Percentiles rank a stretch among this genome's conserved stretches.
These are phyloP conservation scores for Simplicillium sp. DNA, from an alignment of 2,329 filamentous ascomycete genomes.

Conservation along the genomic window DNA sequence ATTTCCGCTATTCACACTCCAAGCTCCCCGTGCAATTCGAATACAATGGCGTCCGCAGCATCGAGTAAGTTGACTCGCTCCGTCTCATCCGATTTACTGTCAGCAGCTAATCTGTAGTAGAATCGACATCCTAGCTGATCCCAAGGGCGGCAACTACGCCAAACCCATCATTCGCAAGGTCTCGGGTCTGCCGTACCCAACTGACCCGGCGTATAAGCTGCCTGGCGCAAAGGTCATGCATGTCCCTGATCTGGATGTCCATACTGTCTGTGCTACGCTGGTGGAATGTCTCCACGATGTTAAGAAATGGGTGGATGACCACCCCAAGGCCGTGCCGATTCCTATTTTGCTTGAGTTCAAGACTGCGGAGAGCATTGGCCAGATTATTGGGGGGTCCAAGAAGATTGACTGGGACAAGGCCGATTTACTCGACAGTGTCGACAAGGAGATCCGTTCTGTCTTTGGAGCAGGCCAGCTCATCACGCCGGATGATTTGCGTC, in stretches of 20 bases:
- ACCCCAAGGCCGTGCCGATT: conserved; percentile 34
- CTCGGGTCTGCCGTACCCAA: conserved; percentile 25
- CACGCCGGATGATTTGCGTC: conserved; percentile 35
- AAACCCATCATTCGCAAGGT: conserved; percentile 30
- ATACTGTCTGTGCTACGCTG: conserved; percentile 35
- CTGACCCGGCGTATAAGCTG: conserved; percentile 25
- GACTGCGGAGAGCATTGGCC: conserved; percentile 15
- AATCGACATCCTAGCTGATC: conserved; percentile 38
- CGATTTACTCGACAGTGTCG: conserved; percentile 29
- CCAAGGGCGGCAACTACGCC: conserved; percentile 35
- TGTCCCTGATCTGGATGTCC: conserved; percentile 37
- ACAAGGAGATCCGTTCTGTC: conserved; percentile 35
- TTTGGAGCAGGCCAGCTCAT: conserved; percentile 30
- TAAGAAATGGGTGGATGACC: conserved; percentile 31
- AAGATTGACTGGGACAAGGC: conserved; percentile 32
- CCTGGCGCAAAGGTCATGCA: conserved; percentile 40
- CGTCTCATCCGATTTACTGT: background rate
- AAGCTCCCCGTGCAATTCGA: conserved; percentile 31
- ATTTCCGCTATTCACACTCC: conserved; percentile 38
- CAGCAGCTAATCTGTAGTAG: background rate
- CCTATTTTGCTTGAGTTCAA: conserved; percentile 41
- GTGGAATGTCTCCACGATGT: conserved; percentile 30
- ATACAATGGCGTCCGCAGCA: conserved; percentile 33
- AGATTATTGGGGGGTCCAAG: conserved; percentile 20
- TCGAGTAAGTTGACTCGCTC: conserved; percentile 20